Conservation (phyloP, 305 asterid genomes). For the Solanum hybrid region DNA sequence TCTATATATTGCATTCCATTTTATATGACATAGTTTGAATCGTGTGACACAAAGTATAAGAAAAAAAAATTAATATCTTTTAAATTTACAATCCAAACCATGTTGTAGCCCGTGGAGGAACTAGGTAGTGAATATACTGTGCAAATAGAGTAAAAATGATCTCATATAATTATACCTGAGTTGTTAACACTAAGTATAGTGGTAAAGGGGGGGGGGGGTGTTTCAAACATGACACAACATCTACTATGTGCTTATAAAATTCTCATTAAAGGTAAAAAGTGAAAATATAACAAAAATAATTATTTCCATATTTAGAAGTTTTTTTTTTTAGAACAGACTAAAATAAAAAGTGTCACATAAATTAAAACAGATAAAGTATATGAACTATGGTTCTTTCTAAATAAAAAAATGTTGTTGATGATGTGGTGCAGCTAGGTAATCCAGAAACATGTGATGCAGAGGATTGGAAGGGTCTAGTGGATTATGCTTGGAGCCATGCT, state of each 20-base stretch:
- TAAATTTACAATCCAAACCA: not conserved
- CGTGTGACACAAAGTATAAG: not conserved
- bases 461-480: conserved; percentile 89
- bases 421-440: conserved; percentile 59
- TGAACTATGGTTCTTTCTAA: not conserved
- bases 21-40: not conserved
- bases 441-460: conserved; percentile 82
- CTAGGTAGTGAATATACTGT: not conserved
- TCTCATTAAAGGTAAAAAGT: not conserved
- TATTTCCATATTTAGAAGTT: not conserved
- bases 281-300: not conserved
- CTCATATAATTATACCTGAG: not conserved
- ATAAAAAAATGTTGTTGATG: not conserved
- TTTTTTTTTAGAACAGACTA: not conserved
- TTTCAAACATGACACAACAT: not conserved
- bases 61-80: not conserved
- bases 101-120: not conserved
- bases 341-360: not conserved
- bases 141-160: not conserved
- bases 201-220: not conserved
- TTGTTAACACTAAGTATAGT: not conserved
- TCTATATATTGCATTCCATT: no score
- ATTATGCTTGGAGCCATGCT: conserved; percentile 98
- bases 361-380: not conserved
- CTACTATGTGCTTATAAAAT: not conserved